Evolutionary conservation across 75 land plant species (phyloP).

Genomic region (Picea sitchensis): DNA sequence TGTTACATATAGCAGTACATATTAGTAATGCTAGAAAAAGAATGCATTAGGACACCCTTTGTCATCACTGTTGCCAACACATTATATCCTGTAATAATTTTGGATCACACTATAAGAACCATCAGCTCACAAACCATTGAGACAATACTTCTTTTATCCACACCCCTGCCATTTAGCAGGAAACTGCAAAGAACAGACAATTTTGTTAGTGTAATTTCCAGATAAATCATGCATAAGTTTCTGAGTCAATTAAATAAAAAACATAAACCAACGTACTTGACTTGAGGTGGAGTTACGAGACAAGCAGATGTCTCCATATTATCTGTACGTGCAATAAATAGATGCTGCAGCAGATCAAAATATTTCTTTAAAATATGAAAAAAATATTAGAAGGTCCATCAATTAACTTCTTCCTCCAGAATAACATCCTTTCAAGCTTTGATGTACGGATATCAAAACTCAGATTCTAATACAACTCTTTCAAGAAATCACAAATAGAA

Average conservation of each 20-base stretch:
- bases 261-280: slow-evolving; percentile 46
- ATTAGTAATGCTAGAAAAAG: not conserved
- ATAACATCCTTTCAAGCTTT: not conserved
- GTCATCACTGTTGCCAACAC: not conserved
- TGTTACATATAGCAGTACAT: slow-evolving; percentile 11
- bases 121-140: slow-evolving; percentile 38
- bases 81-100: not conserved
- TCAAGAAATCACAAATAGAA: not conserved
- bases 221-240: not conserved
- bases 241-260: not conserved
- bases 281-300: slow-evolving; percentile 66
- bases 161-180: slow-evolving; percentile 70
- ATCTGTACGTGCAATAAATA: slow-evolving; percentile 62
- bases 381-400: not conserved
- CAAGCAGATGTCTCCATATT: slow-evolving; percentile 68
- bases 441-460: not conserved
- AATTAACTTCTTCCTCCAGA: not conserved
- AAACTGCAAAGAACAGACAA: slow-evolving; percentile 43
- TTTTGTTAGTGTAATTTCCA: not conserved
- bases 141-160: slow-evolving; percentile 45
- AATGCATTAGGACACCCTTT: not conserved
- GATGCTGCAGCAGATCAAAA: slow-evolving; percentile 47
- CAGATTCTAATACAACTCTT: not conserved
- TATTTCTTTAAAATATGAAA: not conserved
- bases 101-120: not conserved